Percentiles rank a stretch among this genome's conserved stretches.
Evolutionary conservation across 495 filamentous ascomycete species (phyloP).

Genomic region (Penicillium macrosclerotiorum): DNA sequence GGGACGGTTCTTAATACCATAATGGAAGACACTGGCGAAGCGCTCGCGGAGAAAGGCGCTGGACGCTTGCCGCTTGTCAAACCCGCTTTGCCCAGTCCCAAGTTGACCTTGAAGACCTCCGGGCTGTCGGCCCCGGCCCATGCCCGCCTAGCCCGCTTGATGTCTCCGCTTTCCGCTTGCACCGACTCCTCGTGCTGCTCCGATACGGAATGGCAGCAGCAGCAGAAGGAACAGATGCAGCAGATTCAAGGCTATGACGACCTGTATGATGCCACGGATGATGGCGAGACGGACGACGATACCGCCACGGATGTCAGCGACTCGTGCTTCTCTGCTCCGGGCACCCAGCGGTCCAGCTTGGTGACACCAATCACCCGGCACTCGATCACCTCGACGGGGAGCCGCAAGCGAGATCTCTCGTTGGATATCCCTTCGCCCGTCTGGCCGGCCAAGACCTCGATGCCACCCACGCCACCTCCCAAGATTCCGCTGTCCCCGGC

Average conservation of each 20-base stretch:
- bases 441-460: constrained; percentile 61
- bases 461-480: constrained; percentile 72
- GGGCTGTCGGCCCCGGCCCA: constrained; percentile 31
- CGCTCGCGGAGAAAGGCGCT: constrained; percentile 18
- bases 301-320: constrained; percentile 45
- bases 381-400: constrained; percentile 39
- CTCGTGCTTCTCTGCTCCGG: constrained; percentile 43
- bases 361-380: constrained; percentile 37
- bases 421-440: constrained; percentile 69
- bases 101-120: constrained; percentile 38
- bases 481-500: constrained; percentile 77
- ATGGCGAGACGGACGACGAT: constrained; percentile 47
- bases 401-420: no score
- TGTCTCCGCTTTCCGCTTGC: constrained; percentile 38
- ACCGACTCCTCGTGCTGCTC: constrained; percentile 44
- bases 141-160: constrained; percentile 28
- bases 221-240: constrained; percentile 48
- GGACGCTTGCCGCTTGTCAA: constrained; percentile 7
- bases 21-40: constrained; percentile 64
- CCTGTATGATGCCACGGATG: constrained; percentile 77
- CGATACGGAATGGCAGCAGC: constrained; percentile 45
- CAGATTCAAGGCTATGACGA: constrained; percentile 66
- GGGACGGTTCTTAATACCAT: constrained; percentile 78
- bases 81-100: constrained; percentile 23
- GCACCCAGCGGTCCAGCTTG: constrained; percentile 41